phyloP scores from a whole-genome alignment of 768 basidiomycete genomes.

The Hygrophorus russula region DNA sequence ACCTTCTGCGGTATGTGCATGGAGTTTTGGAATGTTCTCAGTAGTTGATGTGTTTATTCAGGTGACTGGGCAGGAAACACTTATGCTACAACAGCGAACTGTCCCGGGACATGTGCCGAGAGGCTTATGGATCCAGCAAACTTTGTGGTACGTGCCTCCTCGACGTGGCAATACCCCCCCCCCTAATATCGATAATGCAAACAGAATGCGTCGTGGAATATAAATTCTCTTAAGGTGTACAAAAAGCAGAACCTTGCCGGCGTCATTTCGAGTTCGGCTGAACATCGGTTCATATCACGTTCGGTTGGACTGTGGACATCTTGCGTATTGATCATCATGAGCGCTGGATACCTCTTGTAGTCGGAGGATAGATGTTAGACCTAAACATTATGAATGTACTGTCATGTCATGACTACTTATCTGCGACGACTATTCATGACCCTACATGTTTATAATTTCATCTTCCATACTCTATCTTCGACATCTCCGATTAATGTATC shows the following conservation, averaged over 20 bases:
- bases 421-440: not conserved
- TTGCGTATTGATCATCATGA: not conserved
- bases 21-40: conserved; percentile 5
- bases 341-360: not conserved
- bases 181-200: not conserved
- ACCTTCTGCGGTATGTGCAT: conserved; percentile 60
- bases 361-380: not conserved
- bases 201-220: conserved; percentile 74
- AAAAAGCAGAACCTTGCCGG: conserved; percentile 39
- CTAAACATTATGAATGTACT: not conserved
- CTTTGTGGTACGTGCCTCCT: conserved; percentile 45
- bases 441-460: conserved; percentile 36
- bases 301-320: not conserved
- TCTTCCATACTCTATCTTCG: conserved; percentile 40
- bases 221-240: conserved; percentile 72
- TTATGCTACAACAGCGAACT: conserved; percentile 60
- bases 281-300: not conserved
- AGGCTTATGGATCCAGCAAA: conserved; percentile 57
- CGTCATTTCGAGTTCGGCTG: conserved; percentile 15
- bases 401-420: not conserved
- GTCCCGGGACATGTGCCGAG: conserved; percentile 62
- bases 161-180: no score
- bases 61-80: conserved; percentile 83
- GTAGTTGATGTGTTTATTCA: conserved; percentile 14
- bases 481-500: conserved; percentile 12